Evolutionary conservation across 169 alveolate species (phyloP).

Genomic region (Amoebophrya sp.): DNA sequence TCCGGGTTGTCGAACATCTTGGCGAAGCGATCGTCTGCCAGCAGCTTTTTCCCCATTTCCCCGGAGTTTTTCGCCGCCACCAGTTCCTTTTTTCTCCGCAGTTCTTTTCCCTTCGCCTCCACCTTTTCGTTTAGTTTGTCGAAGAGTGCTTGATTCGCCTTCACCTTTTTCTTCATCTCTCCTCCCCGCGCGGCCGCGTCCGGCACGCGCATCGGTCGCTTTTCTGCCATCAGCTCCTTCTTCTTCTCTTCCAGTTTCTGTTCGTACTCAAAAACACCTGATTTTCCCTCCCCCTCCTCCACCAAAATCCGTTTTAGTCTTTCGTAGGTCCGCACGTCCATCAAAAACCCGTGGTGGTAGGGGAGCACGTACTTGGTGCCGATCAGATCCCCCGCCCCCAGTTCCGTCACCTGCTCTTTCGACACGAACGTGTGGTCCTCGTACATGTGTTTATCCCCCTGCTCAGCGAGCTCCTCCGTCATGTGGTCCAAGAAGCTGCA

Average conservation of each 20-base stretch:
- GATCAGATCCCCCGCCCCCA: slow-evolving; percentile 69
- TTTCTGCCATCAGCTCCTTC: background rate
- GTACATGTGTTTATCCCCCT: slow-evolving; percentile 26
- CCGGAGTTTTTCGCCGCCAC: background rate
- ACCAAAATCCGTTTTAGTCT: slow-evolving; percentile 12
- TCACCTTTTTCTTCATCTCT: background rate
- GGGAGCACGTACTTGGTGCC: slow-evolving; percentile 73
- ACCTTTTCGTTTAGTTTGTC: background rate
- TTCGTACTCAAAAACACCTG: background rate
- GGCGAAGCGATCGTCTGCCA: slow-evolving; percentile 61
- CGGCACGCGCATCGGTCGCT: background rate
- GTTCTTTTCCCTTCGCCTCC: background rate
- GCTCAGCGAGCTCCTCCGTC: slow-evolving; percentile 81
- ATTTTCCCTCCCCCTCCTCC: background rate
- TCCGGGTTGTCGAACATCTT: slow-evolving; percentile 55
- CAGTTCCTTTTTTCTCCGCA: background rate
- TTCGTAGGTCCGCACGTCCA: slow-evolving; percentile 39
- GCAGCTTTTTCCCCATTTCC: slow-evolving; percentile 20
- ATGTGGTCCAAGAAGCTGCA: slow-evolving; percentile 72
- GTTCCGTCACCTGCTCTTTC: slow-evolving; percentile 63
- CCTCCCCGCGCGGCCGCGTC: background rate
- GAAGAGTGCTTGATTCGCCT: background rate
- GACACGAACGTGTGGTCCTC: slow-evolving; percentile 81
- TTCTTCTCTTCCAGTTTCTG: background rate
- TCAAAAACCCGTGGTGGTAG: slow-evolving; percentile 81